Evolutionary conservation across 2,329 filamentous ascomycete genomes (phyloP), one percentile per base, ranked within the genome.

Genomic region (Tolypocladium ovalisporum): DNA sequence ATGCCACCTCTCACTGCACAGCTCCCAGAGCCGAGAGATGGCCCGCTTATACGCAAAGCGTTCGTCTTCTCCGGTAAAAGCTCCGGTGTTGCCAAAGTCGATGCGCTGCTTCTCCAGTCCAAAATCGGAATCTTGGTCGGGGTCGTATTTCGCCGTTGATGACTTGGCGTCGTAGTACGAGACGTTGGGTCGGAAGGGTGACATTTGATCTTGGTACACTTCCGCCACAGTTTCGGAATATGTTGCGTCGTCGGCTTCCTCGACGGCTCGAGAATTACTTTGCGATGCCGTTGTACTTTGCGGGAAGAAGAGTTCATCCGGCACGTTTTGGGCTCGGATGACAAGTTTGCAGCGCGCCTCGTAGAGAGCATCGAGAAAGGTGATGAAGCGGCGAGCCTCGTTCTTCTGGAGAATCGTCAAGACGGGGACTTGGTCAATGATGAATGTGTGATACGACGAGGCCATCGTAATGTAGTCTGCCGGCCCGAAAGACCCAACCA

Each of bases 401-500:
- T 92, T 93, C 71, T 91, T 93, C 68, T 86, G 84, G 1, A 83
- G 71, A 2, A 86, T 69, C 0, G 82, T 85, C 15, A 94, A 74
- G 19, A 87, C 68, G 0, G 89, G 89, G 1, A 93, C 78, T 24
- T 84, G 73, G 62, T 87, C 86, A 52, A 93, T 75, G 66, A 93
- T 83, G 60, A 93, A 80, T 0, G 89, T 92, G 70, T 92, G 88
- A 68, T 86, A 93, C 19, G 82, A 87, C 1, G 88, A 91, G 1
- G 89, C 88, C 68, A 94, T 81, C 1, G 87, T 88, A 56, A 92
- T 88, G 71, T 92, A 94, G 73, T 94, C 89, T 34, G 89, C 89
- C 1, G 89, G 88, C 0, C 89, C 89, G 51, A 91, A 84, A 1
- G 77, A 76, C 7, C 79, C 79, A 58, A 88, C 90, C 1, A 93